phyloP scores from a whole-genome alignment of 1,284 basidiomycete species.

The Ustilago nuda region DNA sequence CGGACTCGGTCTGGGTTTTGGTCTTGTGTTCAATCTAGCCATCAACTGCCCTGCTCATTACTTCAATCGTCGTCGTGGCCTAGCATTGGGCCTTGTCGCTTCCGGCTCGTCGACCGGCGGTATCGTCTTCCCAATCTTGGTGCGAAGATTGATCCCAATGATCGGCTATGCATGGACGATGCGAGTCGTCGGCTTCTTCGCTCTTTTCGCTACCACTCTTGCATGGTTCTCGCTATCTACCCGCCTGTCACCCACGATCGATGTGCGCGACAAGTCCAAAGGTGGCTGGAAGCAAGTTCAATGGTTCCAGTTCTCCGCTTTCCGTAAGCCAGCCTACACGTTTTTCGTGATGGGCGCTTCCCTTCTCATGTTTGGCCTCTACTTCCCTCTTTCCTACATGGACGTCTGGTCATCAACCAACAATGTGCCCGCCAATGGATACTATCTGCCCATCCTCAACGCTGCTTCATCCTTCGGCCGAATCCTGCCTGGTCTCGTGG shows the following conservation, averaged over 20 bases:
- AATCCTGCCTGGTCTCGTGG: conserved; percentile 65
- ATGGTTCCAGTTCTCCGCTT: conserved; percentile 41
- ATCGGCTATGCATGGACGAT: conserved; percentile 58
- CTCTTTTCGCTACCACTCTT: conserved; percentile 30
- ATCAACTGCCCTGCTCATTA: conserved; percentile 48
- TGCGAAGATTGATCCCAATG: conserved; percentile 34
- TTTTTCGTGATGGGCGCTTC: conserved; percentile 44
- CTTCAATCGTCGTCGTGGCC: conserved; percentile 34
- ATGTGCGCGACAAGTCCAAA: conserved; percentile 42
- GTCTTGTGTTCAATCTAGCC: conserved; percentile 44
- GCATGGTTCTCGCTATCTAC: conserved; percentile 48
- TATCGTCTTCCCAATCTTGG: conserved; percentile 60
- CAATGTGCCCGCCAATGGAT: conserved; percentile 36
- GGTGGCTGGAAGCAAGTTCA: conserved; percentile 48
- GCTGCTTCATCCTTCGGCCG: conserved; percentile 65
- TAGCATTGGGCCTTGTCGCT: conserved; percentile 56
- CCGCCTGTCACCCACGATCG: conserved; percentile 43
- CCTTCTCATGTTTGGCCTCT: conserved; percentile 55
- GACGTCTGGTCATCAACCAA: conserved; percentile 40
- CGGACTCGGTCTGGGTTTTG: conserved; percentile 57
- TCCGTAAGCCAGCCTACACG: conserved; percentile 45
- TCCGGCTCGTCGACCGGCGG: conserved; percentile 56
- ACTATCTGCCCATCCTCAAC: conserved; percentile 59
- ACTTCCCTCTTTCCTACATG: conserved; percentile 55
- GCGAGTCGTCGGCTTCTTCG: conserved; percentile 56